Evolutionary conservation across 495 filamentous ascomycete genomes (phyloP).

Genomic region (Parathielavia hyrcaniae): DNA sequence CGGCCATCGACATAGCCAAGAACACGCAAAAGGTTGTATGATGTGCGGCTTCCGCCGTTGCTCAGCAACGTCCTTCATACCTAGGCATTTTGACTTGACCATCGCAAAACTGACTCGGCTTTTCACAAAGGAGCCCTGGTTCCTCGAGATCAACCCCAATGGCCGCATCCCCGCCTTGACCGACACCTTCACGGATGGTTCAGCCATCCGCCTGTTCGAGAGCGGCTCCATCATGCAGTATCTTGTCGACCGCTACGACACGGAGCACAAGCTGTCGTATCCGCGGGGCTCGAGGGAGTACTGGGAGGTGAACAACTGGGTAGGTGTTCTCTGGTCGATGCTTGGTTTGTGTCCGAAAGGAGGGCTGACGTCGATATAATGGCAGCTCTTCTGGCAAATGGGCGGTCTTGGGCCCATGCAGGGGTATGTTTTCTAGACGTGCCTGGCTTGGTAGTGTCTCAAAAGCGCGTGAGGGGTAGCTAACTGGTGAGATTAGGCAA

Average conservation of each 20-base stretch:
- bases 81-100: background rate
- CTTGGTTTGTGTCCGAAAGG: background rate
- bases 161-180: constrained; percentile 91
- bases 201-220: constrained; percentile 73
- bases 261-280: constrained; percentile 77
- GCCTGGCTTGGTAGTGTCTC: background rate
- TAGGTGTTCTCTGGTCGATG: constrained; percentile 27
- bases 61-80: too few species aligned
- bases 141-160: constrained; percentile 88
- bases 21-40: constrained; percentile 55
- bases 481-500: constrained; percentile 34
- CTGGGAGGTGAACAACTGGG: constrained; percentile 76
- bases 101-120: constrained; percentile 10
- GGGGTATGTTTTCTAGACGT: constrained; percentile 36
- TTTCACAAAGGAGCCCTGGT: constrained; percentile 59
- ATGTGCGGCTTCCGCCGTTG: background rate
- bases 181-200: constrained; percentile 66
- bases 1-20: constrained; percentile 63
- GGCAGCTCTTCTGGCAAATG: constrained; percentile 46
- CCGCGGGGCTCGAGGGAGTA: constrained; percentile 66
- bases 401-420: constrained; percentile 90
- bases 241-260: constrained; percentile 72
- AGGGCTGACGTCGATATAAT: background rate
- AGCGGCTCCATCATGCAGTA: constrained; percentile 83
- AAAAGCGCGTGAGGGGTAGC: too few species aligned